Base-by-base conservation (phyloP, 441 rosid species). In the Erysimum cheiri region DNA sequence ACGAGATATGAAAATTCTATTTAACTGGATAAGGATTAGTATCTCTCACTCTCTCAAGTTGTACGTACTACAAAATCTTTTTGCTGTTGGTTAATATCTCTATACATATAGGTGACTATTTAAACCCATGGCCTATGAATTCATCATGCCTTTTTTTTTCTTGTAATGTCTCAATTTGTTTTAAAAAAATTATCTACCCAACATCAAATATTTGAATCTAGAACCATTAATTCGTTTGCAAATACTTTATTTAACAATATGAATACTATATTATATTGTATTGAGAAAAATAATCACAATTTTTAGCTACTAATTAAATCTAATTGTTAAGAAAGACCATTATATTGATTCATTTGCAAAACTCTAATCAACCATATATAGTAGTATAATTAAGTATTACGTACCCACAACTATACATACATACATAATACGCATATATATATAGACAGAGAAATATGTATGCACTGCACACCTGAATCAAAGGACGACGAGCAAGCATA, bases 71-170 rank as follows among this genome's bases (percentile, higher is more conserved):
- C 35, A 60, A 26, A 52, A 10, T 52, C 48, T 73, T 73, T 59
- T 58, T 37, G 33, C 53, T 52, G 41, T 43, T 60, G 63, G 28
- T 43, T 60, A 53, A 35, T 43, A 41, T 67, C 61, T 66, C 26
- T 33, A 19, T 36, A 37, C 14, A 37, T 33, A 8, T 60, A 60
- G 63, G 68, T 73, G 52, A 53, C 77, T 74, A 74, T 73, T 67
- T 33, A 53, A 67, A 43, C 50, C 22, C 62, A 24, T 59, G 39
- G 55, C 67, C 66, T 40, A 73, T 50, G 17, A 2, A 40, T 41
- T 57, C 49, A 33, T 32, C 41, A 48, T 65, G 41, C n/a, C 17
- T 57, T 32, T 37, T 71, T 53, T 35, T 26, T 3, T 26, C 0
- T 26, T 26, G n/a, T 15, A 28, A 68, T 50, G 12, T 15, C 49